Conservation (phyloP, 768 basidiomycete species). For the Chalciporus piperatus region DNA sequence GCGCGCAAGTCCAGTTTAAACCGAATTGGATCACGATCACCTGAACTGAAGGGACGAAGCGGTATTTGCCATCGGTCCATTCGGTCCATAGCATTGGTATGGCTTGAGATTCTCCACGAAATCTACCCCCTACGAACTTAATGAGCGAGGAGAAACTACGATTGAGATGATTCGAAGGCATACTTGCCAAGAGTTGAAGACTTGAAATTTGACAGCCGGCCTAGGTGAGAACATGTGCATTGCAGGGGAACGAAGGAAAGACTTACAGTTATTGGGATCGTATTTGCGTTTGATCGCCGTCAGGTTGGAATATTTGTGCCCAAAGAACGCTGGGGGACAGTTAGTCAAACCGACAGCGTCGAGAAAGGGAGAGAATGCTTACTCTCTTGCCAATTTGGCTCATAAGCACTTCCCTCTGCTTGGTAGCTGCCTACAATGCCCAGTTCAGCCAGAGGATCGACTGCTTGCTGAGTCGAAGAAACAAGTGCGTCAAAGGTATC, state of each 20-base stretch:
- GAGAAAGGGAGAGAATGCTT: too few species aligned
- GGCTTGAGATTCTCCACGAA: not conserved
- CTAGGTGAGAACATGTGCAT: not conserved
- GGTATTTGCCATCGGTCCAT: not conserved
- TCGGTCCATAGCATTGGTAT: not conserved
- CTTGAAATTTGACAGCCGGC: not conserved
- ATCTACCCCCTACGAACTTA: not conserved
- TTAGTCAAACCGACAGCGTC: too few species aligned
- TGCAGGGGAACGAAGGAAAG: not conserved
- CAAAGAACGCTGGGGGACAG: not conserved
- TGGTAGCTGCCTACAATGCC: not conserved
- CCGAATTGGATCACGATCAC: not conserved
- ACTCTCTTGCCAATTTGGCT: not conserved
- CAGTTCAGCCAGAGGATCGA: not conserved
- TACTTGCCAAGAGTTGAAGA: not conserved
- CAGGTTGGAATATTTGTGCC: not conserved
- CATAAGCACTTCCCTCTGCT: not conserved
- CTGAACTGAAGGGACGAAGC: not conserved
- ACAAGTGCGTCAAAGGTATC: not conserved
- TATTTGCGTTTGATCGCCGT: not conserved
- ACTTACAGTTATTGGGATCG: not conserved
- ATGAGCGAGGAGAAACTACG: not conserved
- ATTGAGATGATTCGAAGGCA: not conserved
- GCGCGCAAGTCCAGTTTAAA: too few species aligned
- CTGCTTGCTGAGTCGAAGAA: not conserved